These are phyloP conservation scores for Rhizophagus sp. DNA, from an alignment of 192 early-diverging fungal species.

Conservation along the genomic window DNA sequence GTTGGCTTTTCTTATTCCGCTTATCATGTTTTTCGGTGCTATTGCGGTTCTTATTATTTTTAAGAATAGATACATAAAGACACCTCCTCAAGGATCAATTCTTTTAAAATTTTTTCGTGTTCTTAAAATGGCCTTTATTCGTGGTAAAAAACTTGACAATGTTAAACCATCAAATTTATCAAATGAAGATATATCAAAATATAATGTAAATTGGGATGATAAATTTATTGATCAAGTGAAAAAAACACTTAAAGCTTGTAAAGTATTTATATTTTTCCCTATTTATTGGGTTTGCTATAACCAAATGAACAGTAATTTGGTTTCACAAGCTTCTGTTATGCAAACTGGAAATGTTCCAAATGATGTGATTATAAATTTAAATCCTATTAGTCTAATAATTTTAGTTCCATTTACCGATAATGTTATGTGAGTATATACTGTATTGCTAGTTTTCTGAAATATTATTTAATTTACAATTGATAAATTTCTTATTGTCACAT, in stretches of 20 bases:
- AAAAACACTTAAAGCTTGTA: constrained; percentile 60
- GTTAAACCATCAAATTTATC: constrained; percentile 60
- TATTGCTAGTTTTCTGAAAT: background rate
- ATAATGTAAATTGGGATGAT: constrained; percentile 63
- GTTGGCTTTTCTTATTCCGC: constrained; percentile 58
- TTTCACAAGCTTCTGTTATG: constrained; percentile 63
- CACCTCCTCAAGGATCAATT: constrained; percentile 61
- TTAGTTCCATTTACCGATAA: constrained; percentile 71
- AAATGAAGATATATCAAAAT: constrained; percentile 32
- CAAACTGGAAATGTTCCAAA: constrained; percentile 55
- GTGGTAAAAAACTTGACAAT: constrained; percentile 56
- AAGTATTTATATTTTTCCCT: constrained; percentile 70
- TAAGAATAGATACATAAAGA: constrained; percentile 51
- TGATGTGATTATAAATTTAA: constrained; percentile 69
- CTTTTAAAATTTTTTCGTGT: constrained; percentile 53
- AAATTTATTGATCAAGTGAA: constrained; percentile 71
- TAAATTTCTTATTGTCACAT: background rate
- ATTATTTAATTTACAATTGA: background rate
- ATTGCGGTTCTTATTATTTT: constrained; percentile 53
- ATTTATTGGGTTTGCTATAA: constrained; percentile 74
- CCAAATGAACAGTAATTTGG: constrained; percentile 65
- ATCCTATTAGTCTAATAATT: constrained; percentile 68
- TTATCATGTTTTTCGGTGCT: constrained; percentile 55
- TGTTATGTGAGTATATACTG: background rate
- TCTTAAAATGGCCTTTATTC: constrained; percentile 36